These are phyloP conservation scores for Magnaporthiopsis incrustans DNA, from an alignment of 2,329 filamentous ascomycete species.

Conservation along the genomic window DNA sequence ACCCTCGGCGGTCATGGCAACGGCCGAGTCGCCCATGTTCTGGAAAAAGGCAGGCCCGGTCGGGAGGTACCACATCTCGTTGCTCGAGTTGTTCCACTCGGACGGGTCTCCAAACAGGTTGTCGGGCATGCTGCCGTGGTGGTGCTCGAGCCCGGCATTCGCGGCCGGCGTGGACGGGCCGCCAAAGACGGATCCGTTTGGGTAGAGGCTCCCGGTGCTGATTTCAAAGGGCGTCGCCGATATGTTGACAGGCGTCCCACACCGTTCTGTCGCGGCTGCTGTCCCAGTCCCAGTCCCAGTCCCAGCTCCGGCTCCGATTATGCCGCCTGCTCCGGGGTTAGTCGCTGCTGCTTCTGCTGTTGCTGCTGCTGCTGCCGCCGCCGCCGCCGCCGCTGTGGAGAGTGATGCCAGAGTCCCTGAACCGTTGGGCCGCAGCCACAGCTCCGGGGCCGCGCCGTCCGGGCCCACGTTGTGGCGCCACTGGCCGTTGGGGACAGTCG, in stretches of 20 bases:
- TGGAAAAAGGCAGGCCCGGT: conserved; percentile 57
- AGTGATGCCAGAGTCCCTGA: conserved; percentile 1
- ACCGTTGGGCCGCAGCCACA: conserved; percentile 3
- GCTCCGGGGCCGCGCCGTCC: neutral
- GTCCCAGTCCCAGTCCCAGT: neutral
- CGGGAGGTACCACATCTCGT: conserved; percentile 61
- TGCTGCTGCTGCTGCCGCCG: neutral
- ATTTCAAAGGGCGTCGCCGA: conserved; percentile 57
- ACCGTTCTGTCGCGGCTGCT: conserved; percentile 23
- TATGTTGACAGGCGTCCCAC: conserved; percentile 42
- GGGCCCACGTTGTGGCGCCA: conserved; percentile 21
- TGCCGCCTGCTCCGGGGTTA: neutral
- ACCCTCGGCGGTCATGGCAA: conserved; percentile 60
- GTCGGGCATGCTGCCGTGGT: conserved; percentile 13
- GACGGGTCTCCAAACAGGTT: conserved; percentile 35
- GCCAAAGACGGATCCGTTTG: conserved; percentile 36
- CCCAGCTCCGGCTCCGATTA: neutral
- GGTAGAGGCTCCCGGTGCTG: conserved; percentile 45
- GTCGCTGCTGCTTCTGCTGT: neutral
- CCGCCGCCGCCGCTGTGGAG: conserved; percentile 1
- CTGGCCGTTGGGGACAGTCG: conserved; percentile 15
- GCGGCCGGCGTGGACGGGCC: conserved; percentile 36
- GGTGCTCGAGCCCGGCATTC: conserved; percentile 20
- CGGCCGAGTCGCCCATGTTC: conserved; percentile 51
- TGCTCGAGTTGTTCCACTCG: conserved; percentile 41